Evolutionary conservation across 495 filamentous ascomycete species (phyloP).

Genomic region (Stereocaulon alpinum): DNA sequence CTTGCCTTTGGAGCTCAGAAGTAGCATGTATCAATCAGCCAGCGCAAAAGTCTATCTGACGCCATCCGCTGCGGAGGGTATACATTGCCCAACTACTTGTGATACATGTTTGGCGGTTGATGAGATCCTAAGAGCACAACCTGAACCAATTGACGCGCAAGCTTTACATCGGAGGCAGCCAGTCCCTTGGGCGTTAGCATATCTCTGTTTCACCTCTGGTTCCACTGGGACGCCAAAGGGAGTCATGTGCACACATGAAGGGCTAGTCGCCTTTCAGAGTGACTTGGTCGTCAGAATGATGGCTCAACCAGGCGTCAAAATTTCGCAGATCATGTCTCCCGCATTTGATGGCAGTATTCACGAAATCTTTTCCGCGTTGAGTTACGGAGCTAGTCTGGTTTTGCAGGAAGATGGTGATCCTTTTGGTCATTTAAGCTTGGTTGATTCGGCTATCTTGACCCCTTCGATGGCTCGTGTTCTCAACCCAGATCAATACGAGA

Average conservation of each 20-base stretch:
- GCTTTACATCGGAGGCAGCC: too few relatives aligned
- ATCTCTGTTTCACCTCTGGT: conserved; percentile 33
- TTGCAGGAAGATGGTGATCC: too few relatives aligned
- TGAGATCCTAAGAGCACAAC: too few relatives aligned
- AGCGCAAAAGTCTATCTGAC: conserved; percentile 13
- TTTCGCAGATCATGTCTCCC: conserved; percentile 29
- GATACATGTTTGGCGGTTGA: neutral
- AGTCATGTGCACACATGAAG: conserved; percentile 21
- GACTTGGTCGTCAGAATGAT: neutral
- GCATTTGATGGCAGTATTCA: conserved; percentile 33
- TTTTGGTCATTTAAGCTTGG: too few relatives aligned
- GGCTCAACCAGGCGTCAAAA: conserved; percentile 22
- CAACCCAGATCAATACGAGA: neutral
- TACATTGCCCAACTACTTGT: neutral
- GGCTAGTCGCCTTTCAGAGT: conserved; percentile 16
- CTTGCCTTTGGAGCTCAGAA: conserved; percentile 15
- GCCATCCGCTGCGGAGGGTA: neutral
- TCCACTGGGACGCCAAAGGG: conserved; percentile 31
- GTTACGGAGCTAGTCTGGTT: conserved; percentile 31
- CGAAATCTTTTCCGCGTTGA: conserved; percentile 33
- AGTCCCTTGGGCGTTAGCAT: too few relatives aligned
- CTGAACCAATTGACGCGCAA: too few relatives aligned
- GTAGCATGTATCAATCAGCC: conserved; percentile 13
- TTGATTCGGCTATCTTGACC: neutral
- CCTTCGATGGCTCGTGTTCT: neutral